Base-by-base conservation (phyloP, 2,329 filamentous ascomycete genomes). In the Alternaria alternata region DNA sequence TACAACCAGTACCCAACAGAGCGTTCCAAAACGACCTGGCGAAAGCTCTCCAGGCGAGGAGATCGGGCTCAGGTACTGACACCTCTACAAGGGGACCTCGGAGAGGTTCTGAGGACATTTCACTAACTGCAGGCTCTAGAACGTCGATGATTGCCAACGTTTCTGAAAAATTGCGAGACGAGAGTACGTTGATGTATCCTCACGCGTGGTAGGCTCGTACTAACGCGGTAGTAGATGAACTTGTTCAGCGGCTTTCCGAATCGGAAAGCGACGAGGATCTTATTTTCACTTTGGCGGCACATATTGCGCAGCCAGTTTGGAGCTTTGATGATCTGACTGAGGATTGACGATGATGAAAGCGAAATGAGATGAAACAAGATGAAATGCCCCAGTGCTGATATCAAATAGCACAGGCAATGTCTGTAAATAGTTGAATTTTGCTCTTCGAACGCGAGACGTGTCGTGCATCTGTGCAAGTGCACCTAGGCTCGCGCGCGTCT, bases 131-230 rank as follows among this genome's bases (percentile, higher is more conserved):
- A 42, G 24, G 18, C 34, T 51, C 36, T 56, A 56, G 53, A 36
- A 42, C 44, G 4, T 51, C 53, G n/a, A 56, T 56, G 43, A 56
- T 30, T 30, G 44, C 22, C 9, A 56, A 49, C 28, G 28, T 42
- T 32, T 47, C 42, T 9, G n/a, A 7, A 1, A 26, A 30, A 18
- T 2, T 18, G 4, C 52, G 46, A 7, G 32, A 39, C 7, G 30
- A 54, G n/a, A 22, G 52, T 48, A 39, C n/a, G 52, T 48, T 41
- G 22, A 28, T 5, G 5, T 3, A 20, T 22, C 30, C 22, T 22
- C n/a, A 16, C 14, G n/a, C 20, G 9, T 48, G 3, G 14, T 39
- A 18, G 16, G 20, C 4, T 24, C 16, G 14, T 26, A 36, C 30
- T 49, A 22, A 43, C 6, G 41, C 14, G 12, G 4, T 7, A 5